These are phyloP conservation scores for Xylariales sp. DNA, from an alignment of 2,329 filamentous ascomycete species.

Conservation along the genomic window DNA sequence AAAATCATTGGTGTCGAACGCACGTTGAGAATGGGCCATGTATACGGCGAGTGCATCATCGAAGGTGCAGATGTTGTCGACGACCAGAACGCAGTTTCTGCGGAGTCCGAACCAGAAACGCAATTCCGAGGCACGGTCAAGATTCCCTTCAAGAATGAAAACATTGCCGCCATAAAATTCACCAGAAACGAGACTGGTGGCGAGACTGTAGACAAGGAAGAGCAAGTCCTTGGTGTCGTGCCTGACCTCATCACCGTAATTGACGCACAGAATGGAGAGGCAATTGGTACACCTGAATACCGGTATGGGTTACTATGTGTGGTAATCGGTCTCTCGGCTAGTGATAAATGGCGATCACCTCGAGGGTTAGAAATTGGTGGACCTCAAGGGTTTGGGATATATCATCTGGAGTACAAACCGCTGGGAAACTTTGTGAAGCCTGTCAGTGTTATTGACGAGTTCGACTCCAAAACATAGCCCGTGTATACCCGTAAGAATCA, in stretches of 20 bases:
- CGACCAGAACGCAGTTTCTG: conserved; percentile 14
- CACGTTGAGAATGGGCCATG: conserved; percentile 50
- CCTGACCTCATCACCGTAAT: conserved; percentile 54
- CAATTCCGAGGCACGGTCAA: conserved; percentile 46
- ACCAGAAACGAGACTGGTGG: conserved; percentile 21
- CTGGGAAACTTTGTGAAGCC: conserved; percentile 45
- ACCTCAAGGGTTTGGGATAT: conserved; percentile 42
- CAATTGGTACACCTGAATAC: conserved; percentile 53
- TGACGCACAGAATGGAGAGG: conserved; percentile 51
- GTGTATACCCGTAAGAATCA: no score
- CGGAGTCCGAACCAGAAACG: conserved; percentile 11
- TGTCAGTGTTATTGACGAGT: conserved; percentile 50
- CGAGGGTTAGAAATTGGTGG: conserved; percentile 47
- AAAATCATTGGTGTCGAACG: conserved; percentile 60
- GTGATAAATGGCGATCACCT: conserved; percentile 40
- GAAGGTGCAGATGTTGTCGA: conserved; percentile 38
- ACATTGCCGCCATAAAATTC: conserved; percentile 52
- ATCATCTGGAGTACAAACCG: conserved; percentile 42
- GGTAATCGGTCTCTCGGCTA: conserved; percentile 42
- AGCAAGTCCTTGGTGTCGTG: conserved; percentile 43
- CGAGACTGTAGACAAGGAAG: conserved; percentile 29
- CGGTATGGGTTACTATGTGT: conserved; percentile 47
- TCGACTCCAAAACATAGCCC: not conserved
- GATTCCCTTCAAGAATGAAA: conserved; percentile 72
- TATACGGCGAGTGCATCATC: conserved; percentile 56